These are phyloP conservation scores for Avena insularis DNA, from an alignment of 176 grass and related monocot genomes.

Conservation along the genomic window DNA sequence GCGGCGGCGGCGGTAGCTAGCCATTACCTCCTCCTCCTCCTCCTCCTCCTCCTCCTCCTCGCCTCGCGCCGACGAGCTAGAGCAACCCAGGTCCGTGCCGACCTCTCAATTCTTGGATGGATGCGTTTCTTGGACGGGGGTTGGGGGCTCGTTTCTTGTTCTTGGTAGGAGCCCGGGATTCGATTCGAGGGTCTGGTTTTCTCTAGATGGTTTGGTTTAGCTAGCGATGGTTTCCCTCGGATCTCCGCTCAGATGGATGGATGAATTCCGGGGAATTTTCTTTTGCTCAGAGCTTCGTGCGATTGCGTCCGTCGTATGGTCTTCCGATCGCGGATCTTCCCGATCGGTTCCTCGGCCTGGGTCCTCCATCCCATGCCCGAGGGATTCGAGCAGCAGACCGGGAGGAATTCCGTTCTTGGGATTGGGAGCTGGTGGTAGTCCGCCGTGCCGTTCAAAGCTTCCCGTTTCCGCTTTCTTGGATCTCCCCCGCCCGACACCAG, in stretches of 20 bases:
- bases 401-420: not conserved
- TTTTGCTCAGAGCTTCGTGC: not conserved
- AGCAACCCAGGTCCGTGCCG: not conserved
- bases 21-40: not conserved
- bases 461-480: not conserved
- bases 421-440: no score
- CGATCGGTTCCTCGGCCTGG: not conserved
- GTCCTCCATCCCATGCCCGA: not conserved
- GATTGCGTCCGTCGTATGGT: not conserved
- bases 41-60: not conserved
- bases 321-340: conserved; percentile 2
- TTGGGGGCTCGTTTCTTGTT: not conserved
- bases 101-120: not conserved
- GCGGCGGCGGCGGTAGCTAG: not conserved
- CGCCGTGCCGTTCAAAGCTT: not conserved
- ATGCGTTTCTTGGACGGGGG: conserved; percentile 29
- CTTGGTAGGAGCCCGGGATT: not conserved
- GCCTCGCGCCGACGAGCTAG: not conserved
- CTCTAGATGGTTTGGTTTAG: not conserved
- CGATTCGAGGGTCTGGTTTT: conserved; percentile 5
- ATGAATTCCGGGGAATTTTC: conserved; percentile 32
- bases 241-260: conserved; percentile 45
- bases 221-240: conserved; percentile 22
- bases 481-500: not conserved
- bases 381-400: not conserved